Base-by-base conservation (phyloP, 192 early-diverging fungal species). In the Coemansia sp. region DNA sequence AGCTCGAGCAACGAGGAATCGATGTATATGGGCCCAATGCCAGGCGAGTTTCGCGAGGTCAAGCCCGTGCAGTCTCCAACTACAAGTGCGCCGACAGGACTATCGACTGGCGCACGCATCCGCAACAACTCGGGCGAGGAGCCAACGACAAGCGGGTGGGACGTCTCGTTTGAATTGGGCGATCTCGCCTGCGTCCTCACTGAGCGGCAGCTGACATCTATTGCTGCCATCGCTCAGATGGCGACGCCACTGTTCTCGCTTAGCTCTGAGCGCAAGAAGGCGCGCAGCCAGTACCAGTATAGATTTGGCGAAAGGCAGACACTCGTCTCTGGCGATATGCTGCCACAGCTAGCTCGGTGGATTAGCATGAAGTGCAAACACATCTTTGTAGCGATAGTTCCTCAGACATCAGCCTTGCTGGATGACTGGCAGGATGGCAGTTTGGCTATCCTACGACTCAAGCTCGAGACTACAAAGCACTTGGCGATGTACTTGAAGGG, bases 11-110 rank as follows among this genome's bases (percentile, higher is more conserved):
- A 21, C 16, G 69, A 58, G 6, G 82, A 79, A 53, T 73, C 82
- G 21, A 53, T 74, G 19, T 84, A 84, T 59, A 76, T 84, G 76
- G 82, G 82, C 7, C 77, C 82, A 8, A 84, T 84, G 82, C 82
- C 82, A 4, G 82, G 82, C 67, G 82, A 76, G 62, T 84, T 84
- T 39, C 77, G 82, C 19, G 70, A 78, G 50, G 72, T 50, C 11
- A 76, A 64, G 50, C 44, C 68, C 11, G 28, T 30, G 23, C 62
- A 52, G 9, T 28, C 63, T 3, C 50, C 46, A 26, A 14, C 38
- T 30, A 17, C 38, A 16, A 30, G 46, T 4, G 59, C 35, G 14
- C 43, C 62, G 30, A 14, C 53, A 28, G 37, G 46, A 10, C 53
- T 60, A 3, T 19, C 40, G 3, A 23, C 59, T 16, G 66, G 64